Conservation (phyloP, 306 rosid genomes). For the Cicer arietinum region DNA sequence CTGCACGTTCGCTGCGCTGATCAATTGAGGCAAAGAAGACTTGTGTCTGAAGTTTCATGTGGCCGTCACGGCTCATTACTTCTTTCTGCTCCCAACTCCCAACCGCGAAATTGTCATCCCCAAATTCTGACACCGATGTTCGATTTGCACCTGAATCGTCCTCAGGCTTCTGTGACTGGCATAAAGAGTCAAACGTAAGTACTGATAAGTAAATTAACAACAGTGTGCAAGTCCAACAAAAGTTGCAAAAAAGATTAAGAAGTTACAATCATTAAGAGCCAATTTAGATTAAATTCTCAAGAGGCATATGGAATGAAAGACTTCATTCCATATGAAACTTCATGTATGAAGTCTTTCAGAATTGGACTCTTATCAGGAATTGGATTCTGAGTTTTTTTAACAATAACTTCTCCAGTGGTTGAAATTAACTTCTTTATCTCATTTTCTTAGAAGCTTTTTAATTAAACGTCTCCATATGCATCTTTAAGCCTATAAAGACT, state of each 20-base stretch:
- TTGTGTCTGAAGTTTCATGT: conserved; percentile 86
- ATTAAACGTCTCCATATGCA: not conserved
- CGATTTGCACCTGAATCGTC: conserved; percentile 85
- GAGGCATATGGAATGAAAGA: not conserved
- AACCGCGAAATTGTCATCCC: conserved; percentile 91
- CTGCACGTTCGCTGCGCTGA: conserved; percentile 98
- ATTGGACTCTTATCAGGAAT: not conserved
- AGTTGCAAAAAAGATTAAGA: conserved; percentile 21
- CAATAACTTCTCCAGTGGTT: not conserved
- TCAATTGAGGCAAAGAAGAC: conserved; percentile 96
- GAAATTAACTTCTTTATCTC: not conserved
- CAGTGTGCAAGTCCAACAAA: conserved; percentile 33
- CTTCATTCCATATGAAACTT: not conserved
- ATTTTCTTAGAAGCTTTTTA: not conserved
- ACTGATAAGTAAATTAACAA: conserved; percentile 35
- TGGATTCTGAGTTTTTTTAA: not conserved
- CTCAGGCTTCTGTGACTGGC: conserved; percentile 69
- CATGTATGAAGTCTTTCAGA: not conserved
- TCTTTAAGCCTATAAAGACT: not conserved
- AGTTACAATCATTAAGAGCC: conserved; percentile 5
- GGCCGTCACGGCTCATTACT: conserved; percentile 88
- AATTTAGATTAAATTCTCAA: not conserved
- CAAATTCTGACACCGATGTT: conserved; percentile 88
- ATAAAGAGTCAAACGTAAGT: conserved; percentile 39
- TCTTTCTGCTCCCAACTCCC: conserved; percentile 96